Evolutionary conservation across 139 green algal species (phyloP), one percentile per base, ranked within the genome.

Genomic region (Chlamydomonas incerta): DNA sequence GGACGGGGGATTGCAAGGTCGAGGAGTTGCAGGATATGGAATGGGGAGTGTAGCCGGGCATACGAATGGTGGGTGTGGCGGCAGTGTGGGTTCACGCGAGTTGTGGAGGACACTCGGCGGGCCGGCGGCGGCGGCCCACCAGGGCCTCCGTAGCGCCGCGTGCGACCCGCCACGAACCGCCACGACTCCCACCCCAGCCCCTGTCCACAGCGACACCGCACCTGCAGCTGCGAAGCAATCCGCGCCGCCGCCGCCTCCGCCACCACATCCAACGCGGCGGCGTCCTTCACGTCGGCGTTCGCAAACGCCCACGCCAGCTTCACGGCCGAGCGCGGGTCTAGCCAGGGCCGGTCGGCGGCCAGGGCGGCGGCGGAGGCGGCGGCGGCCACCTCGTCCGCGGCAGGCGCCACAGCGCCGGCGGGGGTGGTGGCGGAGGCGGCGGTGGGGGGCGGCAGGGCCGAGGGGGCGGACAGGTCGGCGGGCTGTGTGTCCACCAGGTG

Each of bases 241-340:
- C 77, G 41, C 14, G 77, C 41, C 6, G 29, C 77, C 41, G 77
- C 62, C 8, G 77, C 63, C 29, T 83, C 77, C 2, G 15, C 77
- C 29, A 83, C 50, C 3, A 63, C 46, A 24, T 83, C 77, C 46
- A 74, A 46, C 15, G 63, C 77, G 46, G 74, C 63, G 15, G 63
- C 4, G 63, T 74, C 77, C 18, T 21, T 24, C 23, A 83, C 77
- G 3, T 47, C 77, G 63, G 33, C 24, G 1, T 46, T 21, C 0
- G 77, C 77, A 50, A 83, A 83, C 13, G 77, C 77, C 77, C 63
- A 74, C 21, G 77, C 77, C 63, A 83, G 77, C 77, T 83, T 65
- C 18, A 83, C 21, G 26, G 77, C 77, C n/a, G 63, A 65, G 20
- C 77, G 77, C 46, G 74, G 77, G 63, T 74, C 63, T 63, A 83